phyloP scores from a whole-genome alignment of 768 basidiomycete genomes.

The Leccinum aurantiacum region DNA sequence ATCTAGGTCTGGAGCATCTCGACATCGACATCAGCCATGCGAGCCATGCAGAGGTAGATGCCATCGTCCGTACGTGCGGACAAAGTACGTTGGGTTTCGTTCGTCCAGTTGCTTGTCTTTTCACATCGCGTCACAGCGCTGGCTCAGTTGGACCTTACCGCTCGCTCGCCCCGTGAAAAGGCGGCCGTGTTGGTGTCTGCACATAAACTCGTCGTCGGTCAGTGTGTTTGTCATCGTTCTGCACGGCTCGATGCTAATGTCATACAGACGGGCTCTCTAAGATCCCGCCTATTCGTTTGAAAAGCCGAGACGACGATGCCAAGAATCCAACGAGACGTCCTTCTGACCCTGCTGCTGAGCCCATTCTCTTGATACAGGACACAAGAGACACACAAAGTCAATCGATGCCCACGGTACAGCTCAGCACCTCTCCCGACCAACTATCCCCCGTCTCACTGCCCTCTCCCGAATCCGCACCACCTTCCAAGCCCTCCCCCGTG shows the following conservation, averaged over 20 bases:
- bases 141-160: constrained; percentile 46
- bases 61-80: constrained; percentile 72
- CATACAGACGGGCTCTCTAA: constrained; percentile 68
- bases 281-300: constrained; percentile 72
- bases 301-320: constrained; percentile 49
- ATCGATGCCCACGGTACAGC: constrained; percentile 9
- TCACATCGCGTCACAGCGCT: constrained; percentile 43
- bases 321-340: not conserved
- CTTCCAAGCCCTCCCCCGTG: constrained; percentile 46
- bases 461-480: constrained; percentile 10
- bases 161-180: constrained; percentile 73
- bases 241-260: constrained; percentile 1
- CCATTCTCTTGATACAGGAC: constrained; percentile 5
- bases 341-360: constrained; percentile 3
- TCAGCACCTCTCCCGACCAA: constrained; percentile 6
- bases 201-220: constrained; percentile 86
- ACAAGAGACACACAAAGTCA: constrained; percentile 2
- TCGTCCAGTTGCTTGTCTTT: constrained; percentile 26
- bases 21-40: constrained; percentile 72
- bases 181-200: constrained; percentile 76
- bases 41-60: constrained; percentile 50
- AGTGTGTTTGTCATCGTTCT: not conserved
- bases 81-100: constrained; percentile 53
- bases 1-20: constrained; percentile 84
- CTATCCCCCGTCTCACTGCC: constrained; percentile 2